phyloP scores from a whole-genome alignment of 352 stramenopile genomes.

The Globisporangium abappressorium region DNA sequence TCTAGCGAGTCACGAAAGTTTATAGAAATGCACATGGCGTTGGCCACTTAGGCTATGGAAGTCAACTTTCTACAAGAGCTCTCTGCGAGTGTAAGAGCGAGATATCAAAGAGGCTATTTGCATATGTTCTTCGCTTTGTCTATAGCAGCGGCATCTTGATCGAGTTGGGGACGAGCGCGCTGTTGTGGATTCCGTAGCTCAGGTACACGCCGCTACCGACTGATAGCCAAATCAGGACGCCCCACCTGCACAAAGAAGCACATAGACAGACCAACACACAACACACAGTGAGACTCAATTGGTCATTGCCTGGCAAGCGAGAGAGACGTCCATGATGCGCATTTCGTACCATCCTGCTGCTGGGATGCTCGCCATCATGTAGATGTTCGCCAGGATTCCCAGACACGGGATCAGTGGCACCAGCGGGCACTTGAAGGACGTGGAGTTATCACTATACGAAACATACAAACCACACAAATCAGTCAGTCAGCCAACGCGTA shows the following conservation, averaged over 20 bases:
- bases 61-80: neutral
- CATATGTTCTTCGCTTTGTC: neutral
- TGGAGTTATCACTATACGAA: constrained; percentile 21
- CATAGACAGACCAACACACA: neutral
- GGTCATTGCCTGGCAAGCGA: neutral
- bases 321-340: neutral
- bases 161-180: constrained; percentile 34
- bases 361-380: constrained; percentile 62
- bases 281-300: neutral
- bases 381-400: constrained; percentile 65
- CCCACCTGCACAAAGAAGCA: constrained; percentile 36
- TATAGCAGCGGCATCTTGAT: constrained; percentile 21
- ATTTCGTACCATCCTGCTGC: constrained; percentile 46
- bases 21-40: neutral
- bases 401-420: constrained; percentile 58
- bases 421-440: constrained; percentile 56
- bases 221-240: constrained; percentile 68
- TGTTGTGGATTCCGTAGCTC: constrained; percentile 78
- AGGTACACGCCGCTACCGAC: constrained; percentile 69
- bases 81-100: neutral
- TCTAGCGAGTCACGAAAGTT: neutral
- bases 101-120: neutral
- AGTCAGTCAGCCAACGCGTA: constrained; percentile 2
- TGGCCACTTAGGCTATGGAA: neutral
- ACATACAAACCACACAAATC: neutral